Conservation (phyloP, 2,329 filamentous ascomycete species). For the Phyllosticta paracitricarpa region DNA sequence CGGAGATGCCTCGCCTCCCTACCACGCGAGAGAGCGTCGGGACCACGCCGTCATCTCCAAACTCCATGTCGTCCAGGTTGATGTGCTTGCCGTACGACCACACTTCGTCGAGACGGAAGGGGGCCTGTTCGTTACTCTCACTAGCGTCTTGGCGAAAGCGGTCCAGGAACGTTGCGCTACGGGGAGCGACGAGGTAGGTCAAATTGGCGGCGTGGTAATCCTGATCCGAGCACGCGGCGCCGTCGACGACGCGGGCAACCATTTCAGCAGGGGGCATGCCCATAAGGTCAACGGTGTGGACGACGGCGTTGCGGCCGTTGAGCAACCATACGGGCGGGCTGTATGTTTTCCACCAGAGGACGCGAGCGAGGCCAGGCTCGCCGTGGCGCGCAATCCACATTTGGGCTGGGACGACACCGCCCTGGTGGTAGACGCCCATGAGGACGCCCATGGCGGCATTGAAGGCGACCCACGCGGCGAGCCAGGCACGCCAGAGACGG, state of each 20-base stretch:
- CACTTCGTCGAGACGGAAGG: slow-evolving; percentile 56
- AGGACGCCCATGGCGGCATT: slow-evolving; percentile 58
- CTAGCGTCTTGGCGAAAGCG: slow-evolving; percentile 28
- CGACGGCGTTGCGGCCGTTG: slow-evolving; percentile 61
- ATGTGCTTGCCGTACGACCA: slow-evolving; percentile 61
- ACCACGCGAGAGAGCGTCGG: slow-evolving; percentile 59
- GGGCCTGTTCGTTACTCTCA: slow-evolving; percentile 15
- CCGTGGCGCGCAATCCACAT: slow-evolving; percentile 62
- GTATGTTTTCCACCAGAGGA: slow-evolving; percentile 81
- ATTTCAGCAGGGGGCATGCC: slow-evolving; percentile 54
- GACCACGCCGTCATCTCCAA: slow-evolving; percentile 66
- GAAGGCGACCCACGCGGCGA: slow-evolving; percentile 56
- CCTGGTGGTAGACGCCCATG: slow-evolving; percentile 78
- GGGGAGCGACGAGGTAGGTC: slow-evolving; percentile 54
- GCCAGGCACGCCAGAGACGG: slow-evolving; percentile 37
- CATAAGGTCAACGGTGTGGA: slow-evolving; percentile 66
- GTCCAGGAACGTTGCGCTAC: slow-evolving; percentile 61
- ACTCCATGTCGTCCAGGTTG: slow-evolving; percentile 72
- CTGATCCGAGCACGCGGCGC: slow-evolving; percentile 49
- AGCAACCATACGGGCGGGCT: slow-evolving; percentile 72
- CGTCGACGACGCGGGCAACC: slow-evolving; percentile 46
- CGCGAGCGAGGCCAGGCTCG: slow-evolving; percentile 40
- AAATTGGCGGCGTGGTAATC: background rate
- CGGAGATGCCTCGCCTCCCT: slow-evolving; percentile 35
- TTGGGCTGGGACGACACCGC: slow-evolving; percentile 65